These are phyloP conservation scores for Blastocystis sp. DNA, from an alignment of 352 stramenopile genomes.

Conservation along the genomic window DNA sequence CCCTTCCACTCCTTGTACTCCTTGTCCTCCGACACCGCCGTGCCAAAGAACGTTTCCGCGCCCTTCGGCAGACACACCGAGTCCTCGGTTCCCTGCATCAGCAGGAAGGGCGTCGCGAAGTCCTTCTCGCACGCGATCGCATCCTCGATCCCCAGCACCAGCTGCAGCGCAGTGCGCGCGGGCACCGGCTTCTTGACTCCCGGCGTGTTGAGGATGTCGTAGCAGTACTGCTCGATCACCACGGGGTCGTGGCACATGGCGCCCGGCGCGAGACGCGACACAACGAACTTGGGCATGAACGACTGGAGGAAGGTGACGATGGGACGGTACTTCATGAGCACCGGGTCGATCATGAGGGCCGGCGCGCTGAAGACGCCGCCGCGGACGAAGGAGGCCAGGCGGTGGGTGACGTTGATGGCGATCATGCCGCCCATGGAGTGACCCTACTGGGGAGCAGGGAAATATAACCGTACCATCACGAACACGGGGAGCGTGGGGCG, in stretches of 20 bases:
- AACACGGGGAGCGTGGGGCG: constrained; percentile 48
- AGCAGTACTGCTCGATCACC: constrained; percentile 70
- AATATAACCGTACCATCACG: constrained; percentile 33
- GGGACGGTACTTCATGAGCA: not conserved
- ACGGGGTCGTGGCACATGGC: constrained; percentile 58
- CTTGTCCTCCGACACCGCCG: constrained; percentile 8
- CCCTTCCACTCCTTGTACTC: constrained; percentile 47
- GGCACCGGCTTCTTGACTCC: constrained; percentile 58
- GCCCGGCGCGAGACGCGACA: constrained; percentile 41
- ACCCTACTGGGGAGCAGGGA: constrained; percentile 62
- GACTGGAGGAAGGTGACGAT: constrained; percentile 23
- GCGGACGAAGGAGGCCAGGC: constrained; percentile 28
- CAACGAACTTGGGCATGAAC: constrained; percentile 68
- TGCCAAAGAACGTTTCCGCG: constrained; percentile 17
- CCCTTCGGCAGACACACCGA: constrained; percentile 22
- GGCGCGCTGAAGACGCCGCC: constrained; percentile 67
- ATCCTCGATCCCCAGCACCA: not conserved
- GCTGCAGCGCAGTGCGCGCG: constrained; percentile 12
- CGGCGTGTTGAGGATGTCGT: constrained; percentile 65
- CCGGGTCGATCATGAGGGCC: constrained; percentile 60
- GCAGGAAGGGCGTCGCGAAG: constrained; percentile 15
- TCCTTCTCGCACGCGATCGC: constrained; percentile 1
- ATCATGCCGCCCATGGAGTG: constrained; percentile 72
- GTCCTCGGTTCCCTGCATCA: constrained; percentile 60
- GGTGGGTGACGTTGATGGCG: constrained; percentile 55